A percentile compares a stretch with the other conserved stretches of the same genome.
These are phyloP conservation scores for Chaetomium fimeti DNA, from an alignment of 495 filamentous ascomycete genomes.

Conservation along the genomic window DNA sequence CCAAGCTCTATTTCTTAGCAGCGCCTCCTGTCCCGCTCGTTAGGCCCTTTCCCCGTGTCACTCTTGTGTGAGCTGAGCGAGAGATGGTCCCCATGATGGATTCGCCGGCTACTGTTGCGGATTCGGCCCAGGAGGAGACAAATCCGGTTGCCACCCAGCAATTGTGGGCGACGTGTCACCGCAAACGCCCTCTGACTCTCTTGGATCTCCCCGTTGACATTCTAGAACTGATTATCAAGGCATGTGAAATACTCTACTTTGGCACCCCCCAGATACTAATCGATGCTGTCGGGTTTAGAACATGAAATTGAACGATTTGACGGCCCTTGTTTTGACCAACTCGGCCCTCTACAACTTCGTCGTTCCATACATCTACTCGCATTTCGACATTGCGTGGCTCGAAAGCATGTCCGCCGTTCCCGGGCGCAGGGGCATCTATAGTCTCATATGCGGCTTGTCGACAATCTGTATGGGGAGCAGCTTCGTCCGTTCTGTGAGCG, in stretches of 20 bases:
- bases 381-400: constrained; percentile 63
- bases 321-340: constrained; percentile 74
- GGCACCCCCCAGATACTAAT: neutral
- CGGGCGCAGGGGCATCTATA: no score
- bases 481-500: no score
- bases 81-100: neutral
- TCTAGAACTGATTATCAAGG: constrained; percentile 84
- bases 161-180: constrained; percentile 39
- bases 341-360: constrained; percentile 79
- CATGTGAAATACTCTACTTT: constrained; percentile 37
- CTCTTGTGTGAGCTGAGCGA: neutral
- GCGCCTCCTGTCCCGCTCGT: no score
- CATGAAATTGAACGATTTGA: constrained; percentile 83
- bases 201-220: constrained; percentile 86
- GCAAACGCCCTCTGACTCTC: constrained; percentile 49
- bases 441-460: no score
- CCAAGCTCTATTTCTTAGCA: no score
- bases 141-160: constrained; percentile 36
- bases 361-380: constrained; percentile 83
- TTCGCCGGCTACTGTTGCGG: no score
- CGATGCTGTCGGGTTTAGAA: constrained; percentile 52
- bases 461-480: no score
- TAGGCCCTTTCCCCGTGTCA: no score
- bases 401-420: no score
- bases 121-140: constrained; percentile 8